A percentile compares a stretch with the other conserved stretches of the same genome.
Conservation (phyloP, 1,284 basidiomycete genomes). For the Laetiporus sulphureus region DNA sequence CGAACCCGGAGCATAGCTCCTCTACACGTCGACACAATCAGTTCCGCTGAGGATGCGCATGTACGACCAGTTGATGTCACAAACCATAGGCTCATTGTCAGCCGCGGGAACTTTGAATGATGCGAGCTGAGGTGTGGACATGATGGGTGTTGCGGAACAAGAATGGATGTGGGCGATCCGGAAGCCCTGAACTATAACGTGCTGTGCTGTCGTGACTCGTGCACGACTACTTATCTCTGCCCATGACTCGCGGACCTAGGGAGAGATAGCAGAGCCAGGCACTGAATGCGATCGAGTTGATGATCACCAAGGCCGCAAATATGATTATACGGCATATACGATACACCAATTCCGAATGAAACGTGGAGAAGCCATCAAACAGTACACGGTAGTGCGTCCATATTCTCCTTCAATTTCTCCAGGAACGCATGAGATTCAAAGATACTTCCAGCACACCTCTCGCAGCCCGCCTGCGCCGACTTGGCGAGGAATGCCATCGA, state of each 20-base stretch:
- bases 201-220: no score
- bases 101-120: constrained; percentile 77
- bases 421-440: constrained; percentile 53
- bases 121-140: constrained; percentile 65
- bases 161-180: not conserved
- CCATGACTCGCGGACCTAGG: no score
- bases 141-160: constrained; percentile 9
- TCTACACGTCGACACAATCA: constrained; percentile 17
- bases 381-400: constrained; percentile 54
- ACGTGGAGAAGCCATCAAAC: constrained; percentile 28
- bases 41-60: not conserved
- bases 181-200: not conserved
- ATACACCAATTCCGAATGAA: not conserved
- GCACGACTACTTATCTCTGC: no score
- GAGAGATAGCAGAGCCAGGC: no score
- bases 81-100: constrained; percentile 90
- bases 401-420: constrained; percentile 42
- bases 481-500: constrained; percentile 50
- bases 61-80: constrained; percentile 13
- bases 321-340: not conserved
- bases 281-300: no score
- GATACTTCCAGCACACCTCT: constrained; percentile 56
- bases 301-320: no score
- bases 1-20: constrained; percentile 76
- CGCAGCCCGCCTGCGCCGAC: constrained; percentile 45